Conservation (phyloP, 345 rosid genomes). For the Combretum micranthum region DNA sequence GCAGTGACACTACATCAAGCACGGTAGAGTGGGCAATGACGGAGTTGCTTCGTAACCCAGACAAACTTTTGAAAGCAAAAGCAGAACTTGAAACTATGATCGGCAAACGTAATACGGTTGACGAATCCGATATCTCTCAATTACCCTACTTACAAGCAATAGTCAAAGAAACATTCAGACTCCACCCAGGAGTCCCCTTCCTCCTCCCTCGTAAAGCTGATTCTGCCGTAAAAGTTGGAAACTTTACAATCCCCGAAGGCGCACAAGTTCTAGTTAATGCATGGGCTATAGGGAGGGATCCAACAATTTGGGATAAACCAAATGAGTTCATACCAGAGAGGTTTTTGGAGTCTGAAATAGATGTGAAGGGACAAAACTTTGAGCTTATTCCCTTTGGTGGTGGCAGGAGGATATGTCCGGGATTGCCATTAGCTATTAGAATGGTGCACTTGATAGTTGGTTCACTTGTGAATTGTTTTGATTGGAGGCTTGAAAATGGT, state of each 20-base stretch:
- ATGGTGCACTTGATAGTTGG: slow-evolving; percentile 25
- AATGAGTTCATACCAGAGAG: slow-evolving; percentile 23
- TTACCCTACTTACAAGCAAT: slow-evolving; percentile 18
- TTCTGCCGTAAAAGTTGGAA: slow-evolving; percentile 2
- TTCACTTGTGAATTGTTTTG: slow-evolving; percentile 18
- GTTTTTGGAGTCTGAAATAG: slow-evolving; percentile 13
- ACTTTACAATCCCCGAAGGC: slow-evolving; percentile 15
- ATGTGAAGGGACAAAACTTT: slow-evolving; percentile 16
- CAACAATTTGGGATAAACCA: slow-evolving; percentile 12
- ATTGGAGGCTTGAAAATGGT: slow-evolving; percentile 27
- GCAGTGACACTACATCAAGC: no score
- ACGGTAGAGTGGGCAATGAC: no score
- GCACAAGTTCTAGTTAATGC: slow-evolving; percentile 17
- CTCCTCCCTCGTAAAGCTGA: slow-evolving; percentile 16
- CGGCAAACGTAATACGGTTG: slow-evolving; percentile 9
- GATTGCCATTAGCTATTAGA: slow-evolving; percentile 21
- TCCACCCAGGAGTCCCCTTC: slow-evolving; percentile 21
- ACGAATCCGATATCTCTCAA: slow-evolving; percentile 16
- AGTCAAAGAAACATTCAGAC: slow-evolving; percentile 18
- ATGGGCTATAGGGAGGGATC: slow-evolving; percentile 22
- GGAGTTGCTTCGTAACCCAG: no score
- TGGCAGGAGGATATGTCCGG: slow-evolving; percentile 29
- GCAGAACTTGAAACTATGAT: slow-evolving; percentile 8
- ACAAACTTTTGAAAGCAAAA: slow-evolving; percentile 1
- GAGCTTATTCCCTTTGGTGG: slow-evolving; percentile 29